Evolutionary conservation across 306 rosid species (phyloP).

Genomic region (Pyrus betulifolia): DNA sequence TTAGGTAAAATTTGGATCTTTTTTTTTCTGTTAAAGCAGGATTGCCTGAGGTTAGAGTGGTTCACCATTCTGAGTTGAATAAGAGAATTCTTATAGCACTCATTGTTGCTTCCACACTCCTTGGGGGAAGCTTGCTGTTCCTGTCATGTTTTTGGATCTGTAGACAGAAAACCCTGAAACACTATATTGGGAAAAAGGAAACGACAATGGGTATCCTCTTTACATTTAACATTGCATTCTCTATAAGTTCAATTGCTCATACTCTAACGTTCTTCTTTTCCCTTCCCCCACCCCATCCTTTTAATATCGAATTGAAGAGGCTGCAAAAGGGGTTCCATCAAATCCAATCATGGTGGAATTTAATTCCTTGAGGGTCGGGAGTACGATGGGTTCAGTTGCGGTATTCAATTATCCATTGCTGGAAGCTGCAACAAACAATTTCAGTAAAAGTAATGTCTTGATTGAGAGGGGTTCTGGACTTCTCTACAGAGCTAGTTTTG

Average conservation of each 20-base stretch:
- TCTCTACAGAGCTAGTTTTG: constrained; percentile 60
- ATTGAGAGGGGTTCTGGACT: constrained; percentile 48
- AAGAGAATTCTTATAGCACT: constrained; percentile 60
- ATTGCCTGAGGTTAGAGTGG: constrained; percentile 34
- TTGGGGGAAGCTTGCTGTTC: constrained; percentile 52
- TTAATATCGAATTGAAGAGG: constrained; percentile 35
- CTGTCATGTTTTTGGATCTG: constrained; percentile 46
- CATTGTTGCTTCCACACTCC: constrained; percentile 59
- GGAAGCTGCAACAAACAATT: constrained; percentile 69
- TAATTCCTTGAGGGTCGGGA: constrained; percentile 57
- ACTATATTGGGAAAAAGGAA: constrained; percentile 25
- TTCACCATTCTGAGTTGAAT: constrained; percentile 62
- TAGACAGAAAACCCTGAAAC: constrained; percentile 30
- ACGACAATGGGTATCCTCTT: constrained; percentile 45
- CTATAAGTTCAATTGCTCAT: background rate
- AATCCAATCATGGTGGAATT: constrained; percentile 39
- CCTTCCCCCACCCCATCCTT: constrained; percentile 1
- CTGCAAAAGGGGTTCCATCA: constrained; percentile 34
- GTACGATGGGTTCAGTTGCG: constrained; percentile 52
- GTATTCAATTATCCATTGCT: constrained; percentile 60
- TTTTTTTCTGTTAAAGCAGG: constrained; percentile 37
- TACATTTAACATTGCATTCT: background rate
- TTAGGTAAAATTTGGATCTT: background rate
- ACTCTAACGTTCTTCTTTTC: background rate
- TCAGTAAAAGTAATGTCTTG: constrained; percentile 50